Conservation (phyloP, 164 flowering plant genomes). For the Umbellularia californica region DNA sequence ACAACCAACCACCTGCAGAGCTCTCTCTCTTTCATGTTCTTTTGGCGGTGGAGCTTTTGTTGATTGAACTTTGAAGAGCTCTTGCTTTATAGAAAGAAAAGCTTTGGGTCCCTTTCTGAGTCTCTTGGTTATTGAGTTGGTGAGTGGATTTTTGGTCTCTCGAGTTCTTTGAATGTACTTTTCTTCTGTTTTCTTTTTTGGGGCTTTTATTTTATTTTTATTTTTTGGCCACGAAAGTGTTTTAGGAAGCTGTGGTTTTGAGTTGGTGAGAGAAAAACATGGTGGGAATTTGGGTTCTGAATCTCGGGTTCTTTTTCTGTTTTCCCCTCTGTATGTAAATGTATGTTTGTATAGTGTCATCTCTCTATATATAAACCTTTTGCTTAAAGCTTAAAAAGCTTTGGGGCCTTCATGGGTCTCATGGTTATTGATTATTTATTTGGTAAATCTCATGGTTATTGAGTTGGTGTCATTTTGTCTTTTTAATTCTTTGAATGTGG, state of each 20-base stretch:
- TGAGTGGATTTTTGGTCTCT: background rate
- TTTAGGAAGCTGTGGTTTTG: background rate
- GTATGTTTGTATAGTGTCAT: too few relatives aligned
- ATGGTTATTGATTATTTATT: too few relatives aligned
- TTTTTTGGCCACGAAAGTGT: background rate
- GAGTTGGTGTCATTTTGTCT: too few relatives aligned
- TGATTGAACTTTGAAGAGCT: constrained; percentile 1
- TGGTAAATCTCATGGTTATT: too few relatives aligned
- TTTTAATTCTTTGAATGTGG: too few relatives aligned
- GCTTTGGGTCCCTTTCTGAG: constrained; percentile 5
- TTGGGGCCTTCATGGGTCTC: background rate
- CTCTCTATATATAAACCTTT: too few relatives aligned
- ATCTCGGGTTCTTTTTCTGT: too few relatives aligned
- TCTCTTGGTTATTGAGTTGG: constrained; percentile 7
- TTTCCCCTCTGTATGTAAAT: too few relatives aligned
- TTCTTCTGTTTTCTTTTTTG: too few relatives aligned
- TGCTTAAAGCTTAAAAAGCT: too few relatives aligned
- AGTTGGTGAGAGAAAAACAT: background rate
- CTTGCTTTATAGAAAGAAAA: background rate
- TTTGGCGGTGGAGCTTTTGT: background rate
- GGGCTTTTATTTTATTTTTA: background rate
- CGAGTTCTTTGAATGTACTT: background rate
- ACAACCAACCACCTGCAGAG: constrained; percentile 3
- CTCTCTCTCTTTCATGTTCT: constrained; percentile 1
- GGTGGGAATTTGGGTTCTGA: too few relatives aligned